Percentiles rank a stretch among this genome's conserved stretches.
phyloP scores from a whole-genome alignment of 306 rosid genomes.

The Trifolium pratense region DNA sequence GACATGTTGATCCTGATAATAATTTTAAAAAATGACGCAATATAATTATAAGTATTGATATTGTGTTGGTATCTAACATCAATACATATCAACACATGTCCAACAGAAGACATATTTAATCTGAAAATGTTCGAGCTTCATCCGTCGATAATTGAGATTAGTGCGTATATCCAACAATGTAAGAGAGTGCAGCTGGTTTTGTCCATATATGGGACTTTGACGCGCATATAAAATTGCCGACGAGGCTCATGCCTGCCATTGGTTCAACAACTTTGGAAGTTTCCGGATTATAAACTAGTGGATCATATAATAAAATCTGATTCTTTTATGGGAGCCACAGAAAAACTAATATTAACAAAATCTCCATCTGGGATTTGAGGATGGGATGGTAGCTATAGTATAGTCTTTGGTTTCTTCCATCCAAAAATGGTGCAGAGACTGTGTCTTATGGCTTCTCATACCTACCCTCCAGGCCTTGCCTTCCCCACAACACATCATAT shows the following conservation, averaged over 20 bases:
- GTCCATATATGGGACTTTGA: no score
- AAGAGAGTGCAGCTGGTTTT: no score
- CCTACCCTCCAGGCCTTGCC: slow-evolving; percentile 60
- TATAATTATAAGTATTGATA: no score
- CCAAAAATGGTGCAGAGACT: slow-evolving; percentile 51
- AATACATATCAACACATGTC: no score
- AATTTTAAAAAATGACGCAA: no score
- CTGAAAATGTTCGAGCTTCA: no score
- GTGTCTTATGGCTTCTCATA: slow-evolving; percentile 76
- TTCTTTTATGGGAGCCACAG: slow-evolving; percentile 25
- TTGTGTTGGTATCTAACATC: no score
- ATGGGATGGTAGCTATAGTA: slow-evolving; percentile 38
- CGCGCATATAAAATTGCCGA: slow-evolving; percentile 30
- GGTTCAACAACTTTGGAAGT: slow-evolving; percentile 39
- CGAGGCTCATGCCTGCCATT: slow-evolving; percentile 33
- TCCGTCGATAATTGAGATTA: no score
- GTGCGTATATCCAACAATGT: no score
- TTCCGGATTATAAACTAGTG: slow-evolving; percentile 39
- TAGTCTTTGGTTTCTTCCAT: slow-evolving; percentile 41
- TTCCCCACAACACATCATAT: slow-evolving; percentile 26
- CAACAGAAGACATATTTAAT: no score
- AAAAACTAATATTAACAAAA: slow-evolving; percentile 30
- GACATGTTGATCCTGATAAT: no score
- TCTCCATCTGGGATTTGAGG: slow-evolving; percentile 31
- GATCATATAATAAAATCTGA: slow-evolving; percentile 22